Base-by-base conservation (phyloP, 1,284 basidiomycete genomes). In the Tilletiopsis washingtonensis region DNA sequence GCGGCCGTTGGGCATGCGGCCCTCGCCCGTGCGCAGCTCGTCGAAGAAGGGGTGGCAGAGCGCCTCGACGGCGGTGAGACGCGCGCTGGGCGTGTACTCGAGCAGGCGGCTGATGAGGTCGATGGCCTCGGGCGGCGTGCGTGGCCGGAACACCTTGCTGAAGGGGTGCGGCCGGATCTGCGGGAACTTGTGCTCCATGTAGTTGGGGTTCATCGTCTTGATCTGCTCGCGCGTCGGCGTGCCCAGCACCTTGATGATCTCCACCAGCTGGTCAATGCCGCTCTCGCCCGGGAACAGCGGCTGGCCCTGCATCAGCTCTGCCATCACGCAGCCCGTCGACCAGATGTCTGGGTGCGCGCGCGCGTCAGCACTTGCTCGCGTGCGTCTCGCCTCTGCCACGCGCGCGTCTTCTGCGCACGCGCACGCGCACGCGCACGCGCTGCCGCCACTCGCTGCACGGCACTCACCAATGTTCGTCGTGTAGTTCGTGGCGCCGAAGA, bases 151-250 rank as follows among this genome's bases (percentile, higher is more conserved):
- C 52, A 99, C 94, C 88, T 91, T 75, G 46, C 51, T 60, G 62
- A 75, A 75, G 32, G 73, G 74, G 64, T 75, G 74, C 34, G 91
- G 90, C 75, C 94, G 93, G 79, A 99, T 99, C 77, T 98, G 93
- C 6, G 93, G 93, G 81, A 99, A 99, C 77, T 97, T 97, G 83
- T 99, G 93, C 76, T 99, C 94, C 94, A 98, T 98, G 78, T 99
- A 99, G 74, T 80, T 75, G 45, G 94, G 93, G 77, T 99, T 99
- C 93, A 99, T 99, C 64, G 94, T 97, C 84, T 97, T 97, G 82
- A 99, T 99, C 77, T 99, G 94, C 74, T 98, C 94, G 64, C 93
- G 81, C 52, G 93, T 93, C 0, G 93, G 93, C 20, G 94, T 99
- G 19, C 93, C 93, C 56, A 99, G 82, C 39, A 99, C 91, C 77